A percentile compares a stretch with the other conserved stretches of the same genome.
Conservation (phyloP, 768 basidiomycete species). For the Pholiota microspora region DNA sequence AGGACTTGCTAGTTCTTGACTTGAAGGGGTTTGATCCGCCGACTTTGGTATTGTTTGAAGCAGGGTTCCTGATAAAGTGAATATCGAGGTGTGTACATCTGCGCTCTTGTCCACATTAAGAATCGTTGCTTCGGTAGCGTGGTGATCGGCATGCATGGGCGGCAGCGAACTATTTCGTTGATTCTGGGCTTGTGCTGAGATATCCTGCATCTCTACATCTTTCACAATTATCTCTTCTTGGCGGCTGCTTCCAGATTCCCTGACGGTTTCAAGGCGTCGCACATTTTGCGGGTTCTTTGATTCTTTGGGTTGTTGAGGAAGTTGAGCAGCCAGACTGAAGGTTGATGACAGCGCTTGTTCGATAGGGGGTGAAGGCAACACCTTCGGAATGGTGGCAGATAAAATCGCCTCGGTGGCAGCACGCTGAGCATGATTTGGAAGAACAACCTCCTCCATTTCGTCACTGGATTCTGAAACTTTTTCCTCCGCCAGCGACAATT, state of each 20-base stretch:
- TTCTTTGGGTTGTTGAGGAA: not conserved
- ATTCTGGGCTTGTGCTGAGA: no score
- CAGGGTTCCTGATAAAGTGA: not conserved
- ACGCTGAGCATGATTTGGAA: not conserved
- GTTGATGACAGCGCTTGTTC: not conserved
- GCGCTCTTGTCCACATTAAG: not conserved
- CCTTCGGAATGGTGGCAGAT: no score
- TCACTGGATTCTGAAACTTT: constrained; percentile 26
- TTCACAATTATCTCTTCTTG: no score
- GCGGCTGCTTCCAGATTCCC: constrained; percentile 1
- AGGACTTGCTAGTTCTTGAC: not conserved
- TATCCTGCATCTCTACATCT: constrained; percentile 23
- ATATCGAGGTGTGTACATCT: not conserved
- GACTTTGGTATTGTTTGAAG: not conserved
- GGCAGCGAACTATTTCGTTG: no score
- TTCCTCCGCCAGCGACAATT: not conserved
- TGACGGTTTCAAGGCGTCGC: not conserved
- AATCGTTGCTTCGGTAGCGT: not conserved
- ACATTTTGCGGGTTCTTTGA: not conserved
- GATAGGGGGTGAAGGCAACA: not conserved
- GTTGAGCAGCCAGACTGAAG: not conserved
- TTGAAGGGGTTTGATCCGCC: not conserved
- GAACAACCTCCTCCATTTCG: constrained; percentile 32
- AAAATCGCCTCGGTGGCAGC: not conserved
- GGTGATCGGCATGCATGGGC: no score